Evolutionary conservation across 2,329 filamentous ascomycete species (phyloP).

Genomic region (Penicillium sp.): DNA sequence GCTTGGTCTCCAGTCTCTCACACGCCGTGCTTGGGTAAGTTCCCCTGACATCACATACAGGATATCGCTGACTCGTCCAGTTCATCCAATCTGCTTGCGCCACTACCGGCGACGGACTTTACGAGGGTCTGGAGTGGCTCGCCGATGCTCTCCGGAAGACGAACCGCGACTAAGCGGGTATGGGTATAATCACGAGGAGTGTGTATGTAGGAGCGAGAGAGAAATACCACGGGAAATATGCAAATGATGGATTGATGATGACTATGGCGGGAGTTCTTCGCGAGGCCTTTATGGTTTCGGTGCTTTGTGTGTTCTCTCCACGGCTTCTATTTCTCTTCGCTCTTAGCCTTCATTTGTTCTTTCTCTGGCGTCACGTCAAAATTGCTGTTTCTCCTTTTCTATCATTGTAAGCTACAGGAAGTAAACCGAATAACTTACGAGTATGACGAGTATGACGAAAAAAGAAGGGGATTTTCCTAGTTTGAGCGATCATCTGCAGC

Average conservation of each 20-base stretch:
- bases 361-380: conserved; percentile 33
- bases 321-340: conserved; percentile 36
- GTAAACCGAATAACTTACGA: neutral
- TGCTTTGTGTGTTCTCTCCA: conserved; percentile 35
- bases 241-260: conserved; percentile 36
- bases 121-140: conserved; percentile 96
- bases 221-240: conserved; percentile 32
- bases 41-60: conserved; percentile 7
- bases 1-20: conserved; percentile 97
- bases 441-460: neutral
- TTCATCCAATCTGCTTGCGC: conserved; percentile 99
- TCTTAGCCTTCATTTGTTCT: conserved; percentile 38
- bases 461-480: neutral
- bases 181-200: conserved; percentile 28
- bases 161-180: conserved; percentile 44
- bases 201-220: conserved; percentile 24
- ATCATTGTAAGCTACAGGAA: neutral
- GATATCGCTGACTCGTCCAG: conserved; percentile 44
- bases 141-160: conserved; percentile 74
- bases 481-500: conserved; percentile 5
- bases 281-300: conserved; percentile 31
- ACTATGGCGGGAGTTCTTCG: conserved; percentile 34
- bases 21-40: conserved; percentile 97
- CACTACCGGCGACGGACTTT: conserved; percentile 97
- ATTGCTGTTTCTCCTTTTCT: conserved; percentile 22